Base-by-base conservation (phyloP, 1,139 yeast genomes). In the Yamadazyma atmosphaerica region DNA sequence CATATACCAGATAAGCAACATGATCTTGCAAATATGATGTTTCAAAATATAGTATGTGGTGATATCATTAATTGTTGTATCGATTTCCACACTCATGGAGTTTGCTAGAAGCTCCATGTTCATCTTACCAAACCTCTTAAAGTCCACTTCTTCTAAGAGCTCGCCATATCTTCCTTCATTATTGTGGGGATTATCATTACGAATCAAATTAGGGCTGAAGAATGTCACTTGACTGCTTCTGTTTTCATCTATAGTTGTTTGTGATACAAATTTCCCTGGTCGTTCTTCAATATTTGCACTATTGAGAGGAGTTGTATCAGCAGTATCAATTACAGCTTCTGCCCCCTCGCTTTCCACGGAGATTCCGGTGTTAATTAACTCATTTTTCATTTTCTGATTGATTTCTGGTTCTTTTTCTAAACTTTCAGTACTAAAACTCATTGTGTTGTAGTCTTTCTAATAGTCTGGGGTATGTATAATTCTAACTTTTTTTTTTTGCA, bases 11-110 rank as follows among this genome's bases (percentile, higher is more conserved):
- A 33, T 9, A 14, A 47, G 35, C 31, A 56, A 43, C 10, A 45
- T 13, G 10, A 59, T 38, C 24, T 58, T 43, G 13, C 38, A 38
- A 1, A 58, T 11, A 42, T 60, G 65, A 13, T 47, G 47, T 30
- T 43, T 46, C 19, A 60, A 43, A 2, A 60, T 22, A 15, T 47
- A 51, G n/a, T 38, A 39, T 7, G 65, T 59, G 8, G 47, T 40
- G n/a, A 49, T 36, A 8, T 44, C 47, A 5, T 42, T 26, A 7
- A 33, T 33, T 5, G 21, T 14, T 8, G 21, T 15, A 16, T 28
- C 31, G 7, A 10, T 11, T 16, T 28, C 4, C 3, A 28, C 19
- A 7, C n/a, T 16, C n/a, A 28, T 8, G 12, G 31, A 14, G 31
- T 16, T 28, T 4, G n/a, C 31, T 4, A 28, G 12, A 11, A 28